Base-by-base conservation (phyloP, 1,139 yeast species). In the Lodderomyces theae region DNA sequence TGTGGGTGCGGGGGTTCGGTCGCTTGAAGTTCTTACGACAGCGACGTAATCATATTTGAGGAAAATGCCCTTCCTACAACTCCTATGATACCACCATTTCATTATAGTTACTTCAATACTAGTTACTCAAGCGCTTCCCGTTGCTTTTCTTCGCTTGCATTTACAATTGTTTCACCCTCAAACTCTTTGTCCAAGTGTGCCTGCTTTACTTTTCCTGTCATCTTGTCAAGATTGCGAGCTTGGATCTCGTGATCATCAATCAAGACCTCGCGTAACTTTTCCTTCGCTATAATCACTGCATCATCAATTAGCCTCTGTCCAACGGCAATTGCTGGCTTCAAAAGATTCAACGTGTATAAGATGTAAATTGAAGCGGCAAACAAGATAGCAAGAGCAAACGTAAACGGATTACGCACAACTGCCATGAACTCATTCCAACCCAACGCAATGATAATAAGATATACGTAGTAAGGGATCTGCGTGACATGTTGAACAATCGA, bases 391-490 rank as follows among this genome's bases (percentile, higher is more conserved):
- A 83, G 64, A 15, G 88, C 67, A 53, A 89, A 82, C 52, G 84
- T 73, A 18, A 86, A 56, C 22, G 98, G 98, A 59, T 87, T 90
- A 48, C 95, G 76, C 38, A 92, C 57, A 17, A 92, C 79, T 7
- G 95, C 85, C 85, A 89, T 78, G 52, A 92, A 85, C 69, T 94
- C 97, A 61, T 90, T 90, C 97, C 97, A 92, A 11, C 98, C 98
- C 24, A 92, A 69, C 6, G 86, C 80, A 3, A 85, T 61, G 18
- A 92, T 68, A 6, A 92, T 58, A 17, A 80, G 66, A 61, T 87
- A 88, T 45, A 92, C 78, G 68, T 85, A 94, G 52, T 82, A 70
- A 4, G 98, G 98, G 44, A 92, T 83, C 46, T 84, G 83, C 0
- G 96, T 79, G 10, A 78, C 75, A 41, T 80, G 81, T 44, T 79